Evolutionary conservation across 495 filamentous ascomycete genomes (phyloP), one percentile per base, ranked within the genome.

Genomic region (Chaetomium tenue): DNA sequence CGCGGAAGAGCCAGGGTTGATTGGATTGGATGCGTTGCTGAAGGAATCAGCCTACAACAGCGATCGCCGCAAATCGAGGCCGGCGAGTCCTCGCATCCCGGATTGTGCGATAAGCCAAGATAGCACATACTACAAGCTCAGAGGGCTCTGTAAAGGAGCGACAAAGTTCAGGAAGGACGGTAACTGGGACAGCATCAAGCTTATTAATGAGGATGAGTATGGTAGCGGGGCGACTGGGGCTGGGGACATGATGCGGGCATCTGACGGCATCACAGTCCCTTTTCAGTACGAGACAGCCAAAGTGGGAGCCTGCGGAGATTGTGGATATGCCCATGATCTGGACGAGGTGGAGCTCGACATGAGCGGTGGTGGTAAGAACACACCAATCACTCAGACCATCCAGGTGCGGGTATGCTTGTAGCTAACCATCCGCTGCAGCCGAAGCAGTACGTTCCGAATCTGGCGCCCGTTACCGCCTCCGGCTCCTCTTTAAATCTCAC

Each of bases 401-500:
- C 16, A 23, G 39, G 2, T 15, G 39, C 20, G 2, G n/a, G 28
- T 15, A 5, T n/a, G 11, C 9, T 18, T 13, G n/a, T 51, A 39
- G 16, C 63, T 58, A 25, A 58, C 44, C 42, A 1, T 22, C 40
- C 11, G 22, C 13, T 16, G 22, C 46, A 74, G 72, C 68, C 39
- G 67, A 68, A 50, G 70, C 66, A 15, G 71, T 66, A 22, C 57
- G 30, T 6, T 74, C 66, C 46, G 67, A 71, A 44, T 62, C 53
- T 0, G 72, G 72, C 11, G 66, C 72, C 15, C 62, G 68, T 23
- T 76, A 71, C 58, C 74, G 75, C 16, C 68, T 75, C 15, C 71
- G 76, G 2, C 67, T 78, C 22, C 70, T 78, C 23, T 78, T 73
- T 61, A 78, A 78, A 26, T 77, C 72, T 3, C 76, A 78, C 51